Percentiles rank a stretch among this genome's conserved stretches.
These are phyloP conservation scores for Calonectria ilicicola DNA, from an alignment of 2,329 filamentous ascomycete species.

Conservation along the genomic window DNA sequence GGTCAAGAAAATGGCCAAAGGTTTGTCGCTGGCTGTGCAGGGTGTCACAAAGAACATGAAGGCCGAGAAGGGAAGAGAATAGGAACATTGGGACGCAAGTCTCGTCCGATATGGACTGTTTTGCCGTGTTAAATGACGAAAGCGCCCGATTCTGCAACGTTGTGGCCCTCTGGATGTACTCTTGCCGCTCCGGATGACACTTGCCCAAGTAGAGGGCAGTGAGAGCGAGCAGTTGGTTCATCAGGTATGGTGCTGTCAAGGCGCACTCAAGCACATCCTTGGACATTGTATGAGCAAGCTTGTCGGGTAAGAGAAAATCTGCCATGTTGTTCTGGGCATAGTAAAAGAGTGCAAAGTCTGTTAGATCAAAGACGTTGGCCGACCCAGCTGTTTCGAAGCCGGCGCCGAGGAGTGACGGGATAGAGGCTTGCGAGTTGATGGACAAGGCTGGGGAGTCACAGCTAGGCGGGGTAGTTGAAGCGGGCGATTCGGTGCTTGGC, in stretches of 20 bases:
- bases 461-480: neutral
- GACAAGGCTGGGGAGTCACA: neutral
- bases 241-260: slow-evolving; percentile 20
- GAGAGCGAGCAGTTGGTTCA: slow-evolving; percentile 30
- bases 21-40: neutral
- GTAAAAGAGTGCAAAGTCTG: too few species aligned
- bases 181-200: neutral
- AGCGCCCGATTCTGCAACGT: slow-evolving; percentile 12
- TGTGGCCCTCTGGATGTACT: neutral
- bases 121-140: slow-evolving; percentile 22
- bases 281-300: too few species aligned
- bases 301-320: too few species aligned
- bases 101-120: neutral
- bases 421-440: too few species aligned
- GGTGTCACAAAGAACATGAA: slow-evolving; percentile 26
- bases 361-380: too few species aligned
- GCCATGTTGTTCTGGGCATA: too few species aligned
- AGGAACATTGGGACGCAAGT: slow-evolving; percentile 25
- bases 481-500: too few species aligned
- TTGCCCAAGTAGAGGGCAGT: slow-evolving; percentile 19
- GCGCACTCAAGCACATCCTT: neutral
- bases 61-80: slow-evolving; percentile 21
- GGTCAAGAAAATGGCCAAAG: neutral
- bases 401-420: too few species aligned
- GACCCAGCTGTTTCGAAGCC: too few species aligned